Percentiles rank a stretch among this genome's conserved stretches.
phyloP scores from a whole-genome alignment of 1,284 basidiomycete genomes.

The Ganoderma sp. region DNA sequence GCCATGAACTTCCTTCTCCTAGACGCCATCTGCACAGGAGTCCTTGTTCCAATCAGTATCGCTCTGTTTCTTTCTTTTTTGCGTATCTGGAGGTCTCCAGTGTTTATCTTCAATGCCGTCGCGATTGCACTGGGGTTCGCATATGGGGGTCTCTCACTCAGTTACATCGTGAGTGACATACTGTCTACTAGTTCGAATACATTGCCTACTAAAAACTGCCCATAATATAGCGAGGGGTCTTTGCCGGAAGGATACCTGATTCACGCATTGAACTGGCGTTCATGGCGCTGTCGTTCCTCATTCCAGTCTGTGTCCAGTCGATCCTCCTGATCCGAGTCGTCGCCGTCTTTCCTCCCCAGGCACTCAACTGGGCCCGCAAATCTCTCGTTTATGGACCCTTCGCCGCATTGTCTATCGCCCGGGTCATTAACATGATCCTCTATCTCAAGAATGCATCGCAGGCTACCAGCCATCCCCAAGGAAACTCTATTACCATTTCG shows the following conservation, averaged over 20 bases:
- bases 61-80: not conserved
- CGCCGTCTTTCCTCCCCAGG: slow-evolving; percentile 32
- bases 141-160: not conserved
- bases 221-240: not conserved
- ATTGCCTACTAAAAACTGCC: not conserved
- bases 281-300: slow-evolving; percentile 13
- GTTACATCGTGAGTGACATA: not conserved
- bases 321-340: slow-evolving; percentile 36
- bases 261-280: not conserved
- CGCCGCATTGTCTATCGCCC: not conserved
- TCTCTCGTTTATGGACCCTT: not conserved
- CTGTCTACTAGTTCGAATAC: not conserved
- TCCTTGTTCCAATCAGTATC: not conserved
- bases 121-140: not conserved
- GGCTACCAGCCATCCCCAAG: too few species aligned
- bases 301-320: slow-evolving; percentile 27
- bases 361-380: not conserved
- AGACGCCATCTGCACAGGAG: not conserved
- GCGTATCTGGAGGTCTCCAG: not conserved
- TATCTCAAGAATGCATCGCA: not conserved
- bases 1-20: not conserved
- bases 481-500: too few species aligned
- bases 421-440: not conserved
- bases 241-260: not conserved
- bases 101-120: not conserved